Percentiles rank a stretch among this genome's conserved stretches.
These are phyloP conservation scores for Chalciporus pseudorubinellus DNA, from an alignment of 768 basidiomycete species.

Conservation along the genomic window DNA sequence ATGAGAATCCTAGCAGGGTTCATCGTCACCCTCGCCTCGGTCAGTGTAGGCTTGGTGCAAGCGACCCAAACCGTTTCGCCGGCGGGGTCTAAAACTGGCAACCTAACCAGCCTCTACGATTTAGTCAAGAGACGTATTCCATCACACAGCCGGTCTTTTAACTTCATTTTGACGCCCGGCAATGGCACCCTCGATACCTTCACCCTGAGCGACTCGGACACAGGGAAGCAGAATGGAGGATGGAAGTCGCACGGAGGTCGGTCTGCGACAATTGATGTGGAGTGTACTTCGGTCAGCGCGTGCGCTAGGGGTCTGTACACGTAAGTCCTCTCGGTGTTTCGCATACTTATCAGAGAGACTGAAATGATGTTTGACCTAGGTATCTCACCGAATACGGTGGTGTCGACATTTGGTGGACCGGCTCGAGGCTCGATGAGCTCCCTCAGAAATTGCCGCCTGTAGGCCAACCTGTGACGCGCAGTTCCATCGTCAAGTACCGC, in stretches of 20 bases:
- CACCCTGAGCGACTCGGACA: constrained; percentile 27
- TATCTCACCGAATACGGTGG: constrained; percentile 37
- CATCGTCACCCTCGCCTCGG: background rate
- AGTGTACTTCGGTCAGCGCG: constrained; percentile 36
- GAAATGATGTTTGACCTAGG: constrained; percentile 9
- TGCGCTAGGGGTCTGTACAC: constrained; percentile 40
- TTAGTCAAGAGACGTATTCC: constrained; percentile 38
- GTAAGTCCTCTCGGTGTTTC: constrained; percentile 14
- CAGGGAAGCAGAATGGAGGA: no score
- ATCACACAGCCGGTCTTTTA: constrained; percentile 30
- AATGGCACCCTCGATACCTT: constrained; percentile 30
- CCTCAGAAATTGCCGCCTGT: constrained; percentile 30
- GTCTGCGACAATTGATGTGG: constrained; percentile 22
- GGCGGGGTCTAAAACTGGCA: background rate
- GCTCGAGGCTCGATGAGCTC: constrained; percentile 36
- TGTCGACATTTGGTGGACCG: constrained; percentile 45
- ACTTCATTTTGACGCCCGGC: constrained; percentile 26
- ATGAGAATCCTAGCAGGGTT: constrained; percentile 3
- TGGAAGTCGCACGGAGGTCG: constrained; percentile 5
- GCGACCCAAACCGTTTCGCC: background rate
- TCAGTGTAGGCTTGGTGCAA: background rate
- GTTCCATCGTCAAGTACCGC: constrained; percentile 37
- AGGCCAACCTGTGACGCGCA: constrained; percentile 30
- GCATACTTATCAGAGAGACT: background rate
- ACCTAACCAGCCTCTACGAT: constrained; percentile 33